Evolutionary conservation across 2,329 filamentous ascomycete genomes (phyloP).

Genomic region (Colletotrichum sojae): DNA sequence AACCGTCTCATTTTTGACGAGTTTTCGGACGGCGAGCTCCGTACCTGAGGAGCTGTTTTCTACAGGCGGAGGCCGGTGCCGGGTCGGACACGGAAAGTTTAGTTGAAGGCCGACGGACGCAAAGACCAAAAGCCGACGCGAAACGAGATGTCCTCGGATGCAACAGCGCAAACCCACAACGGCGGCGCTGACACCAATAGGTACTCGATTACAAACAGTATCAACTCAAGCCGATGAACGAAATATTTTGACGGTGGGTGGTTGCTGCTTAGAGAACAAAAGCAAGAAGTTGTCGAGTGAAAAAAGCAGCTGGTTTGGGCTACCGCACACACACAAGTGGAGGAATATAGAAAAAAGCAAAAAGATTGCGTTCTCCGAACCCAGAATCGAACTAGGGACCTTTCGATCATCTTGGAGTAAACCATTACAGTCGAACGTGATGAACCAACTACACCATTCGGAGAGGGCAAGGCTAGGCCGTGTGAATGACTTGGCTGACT

Average conservation of each 20-base stretch:
- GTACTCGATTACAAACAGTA: no score
- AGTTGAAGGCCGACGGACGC: not conserved
- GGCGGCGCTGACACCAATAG: not conserved
- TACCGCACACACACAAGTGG: no score
- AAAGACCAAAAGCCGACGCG: not conserved
- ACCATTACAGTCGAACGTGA: slow-evolving; percentile 40
- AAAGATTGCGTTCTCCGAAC: slow-evolving; percentile 1
- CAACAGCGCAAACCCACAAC: not conserved
- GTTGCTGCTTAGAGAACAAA: not conserved
- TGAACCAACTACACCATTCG: slow-evolving; percentile 30
- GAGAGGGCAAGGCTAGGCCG: slow-evolving; percentile 16
- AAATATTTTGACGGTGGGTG: not conserved
- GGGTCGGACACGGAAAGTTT: slow-evolving; percentile 6
- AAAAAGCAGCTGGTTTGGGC: not conserved
- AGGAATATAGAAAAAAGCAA: not conserved
- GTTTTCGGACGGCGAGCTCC: slow-evolving; percentile 2
- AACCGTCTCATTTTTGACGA: not conserved
- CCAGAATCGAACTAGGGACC: slow-evolving; percentile 35
- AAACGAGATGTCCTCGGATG: not conserved
- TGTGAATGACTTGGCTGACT: slow-evolving; percentile 12
- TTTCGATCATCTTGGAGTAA: slow-evolving; percentile 32
- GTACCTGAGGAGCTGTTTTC: not conserved
- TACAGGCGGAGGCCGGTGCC: not conserved
- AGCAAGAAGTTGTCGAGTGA: not conserved
- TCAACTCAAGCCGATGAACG: no score